Base-by-base conservation (phyloP, 805 yeast species). In the Monosporozyma solicola region DNA sequence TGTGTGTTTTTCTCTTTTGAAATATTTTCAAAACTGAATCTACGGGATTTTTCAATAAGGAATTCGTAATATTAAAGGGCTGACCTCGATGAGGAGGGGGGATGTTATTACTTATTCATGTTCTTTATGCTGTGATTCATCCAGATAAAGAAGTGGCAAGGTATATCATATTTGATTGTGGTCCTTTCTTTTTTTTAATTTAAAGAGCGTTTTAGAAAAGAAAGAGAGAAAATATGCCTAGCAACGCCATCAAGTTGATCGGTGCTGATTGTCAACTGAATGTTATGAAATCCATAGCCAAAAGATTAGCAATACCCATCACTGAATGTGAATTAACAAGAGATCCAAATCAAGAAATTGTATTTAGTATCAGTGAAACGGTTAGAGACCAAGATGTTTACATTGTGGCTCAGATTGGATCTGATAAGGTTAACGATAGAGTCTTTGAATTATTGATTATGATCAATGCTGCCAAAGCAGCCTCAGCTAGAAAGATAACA, bases 381-480 rank as follows among this genome's bases (percentile, higher is more conserved):
- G 87, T 87, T 43, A 79, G 95, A 74, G 94, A 86, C 69, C 94
- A 87, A 65, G 95, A 87, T 61, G 80, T 86, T 32, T 86, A 80
- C 66, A 84, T 86, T 59, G 79, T 87, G 53, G 82, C 85, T 67
- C 94, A 86, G 66, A 83, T 84, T 39, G 91, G 91, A 2, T 82
- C 86, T 22, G 91, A 89, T 13, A 81, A 79, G 29, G 84, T 86
- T 37, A 86, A 86, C 62, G 91, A 86, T 67, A 76, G 82, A 55
- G 82, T 86, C 32, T 70, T 86, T 71, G 95, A 86, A 65, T 71
- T 86, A 43, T 69, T 86, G 58, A 83, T 86, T 62, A 84, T 85
- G 83, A 84, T 86, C 57, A 84, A 84, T 63, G 92, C 94, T n/a
- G 86, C 92, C 67, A 83, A 83, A 61, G 83, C 86, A 2, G 94